phyloP scores from a whole-genome alignment of 495 filamentous ascomycete species.

The Rhypophila decipiens region DNA sequence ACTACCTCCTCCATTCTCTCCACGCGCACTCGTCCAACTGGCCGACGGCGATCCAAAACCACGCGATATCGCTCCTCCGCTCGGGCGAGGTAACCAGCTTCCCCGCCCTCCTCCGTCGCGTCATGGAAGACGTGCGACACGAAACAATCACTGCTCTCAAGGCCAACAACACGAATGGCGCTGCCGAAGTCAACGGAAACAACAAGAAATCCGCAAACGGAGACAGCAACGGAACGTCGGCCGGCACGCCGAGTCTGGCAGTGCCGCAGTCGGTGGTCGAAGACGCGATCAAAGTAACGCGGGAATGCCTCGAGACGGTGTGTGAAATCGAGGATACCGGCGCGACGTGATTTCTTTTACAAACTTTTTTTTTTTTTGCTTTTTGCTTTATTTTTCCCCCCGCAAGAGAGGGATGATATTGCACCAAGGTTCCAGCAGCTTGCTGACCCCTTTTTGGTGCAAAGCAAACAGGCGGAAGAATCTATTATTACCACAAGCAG shows the following conservation, averaged over 20 bases:
- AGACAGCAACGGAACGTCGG: constrained; percentile 18
- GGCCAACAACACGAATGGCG: constrained; percentile 7
- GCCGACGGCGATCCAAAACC: constrained; percentile 44
- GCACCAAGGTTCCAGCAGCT: neutral
- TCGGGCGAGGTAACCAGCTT: constrained; percentile 47
- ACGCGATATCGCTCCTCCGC: constrained; percentile 48
- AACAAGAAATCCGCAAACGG: constrained; percentile 15
- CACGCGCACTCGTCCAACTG: constrained; percentile 46
- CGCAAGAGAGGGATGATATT: neutral
- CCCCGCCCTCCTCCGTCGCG: constrained; percentile 44
- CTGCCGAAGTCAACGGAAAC: constrained; percentile 17
- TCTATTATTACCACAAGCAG: neutral
- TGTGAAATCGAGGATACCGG: constrained; percentile 39
- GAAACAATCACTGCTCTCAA: constrained; percentile 26
- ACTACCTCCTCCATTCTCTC: constrained; percentile 48
- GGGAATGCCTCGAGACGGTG: constrained; percentile 44
- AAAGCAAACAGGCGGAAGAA: neutral
- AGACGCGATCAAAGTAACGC: constrained; percentile 46
- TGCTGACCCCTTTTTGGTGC: neutral
- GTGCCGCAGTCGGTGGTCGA: constrained; percentile 45
- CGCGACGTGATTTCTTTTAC: constrained; percentile 8
- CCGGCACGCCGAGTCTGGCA: constrained; percentile 29
- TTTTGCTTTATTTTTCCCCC: too few species aligned
- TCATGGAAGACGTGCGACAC: constrained; percentile 47
- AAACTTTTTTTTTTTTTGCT: too few species aligned